These are phyloP conservation scores for Lactarius sp. DNA, from an alignment of 768 basidiomycete genomes.

Conservation along the genomic window DNA sequence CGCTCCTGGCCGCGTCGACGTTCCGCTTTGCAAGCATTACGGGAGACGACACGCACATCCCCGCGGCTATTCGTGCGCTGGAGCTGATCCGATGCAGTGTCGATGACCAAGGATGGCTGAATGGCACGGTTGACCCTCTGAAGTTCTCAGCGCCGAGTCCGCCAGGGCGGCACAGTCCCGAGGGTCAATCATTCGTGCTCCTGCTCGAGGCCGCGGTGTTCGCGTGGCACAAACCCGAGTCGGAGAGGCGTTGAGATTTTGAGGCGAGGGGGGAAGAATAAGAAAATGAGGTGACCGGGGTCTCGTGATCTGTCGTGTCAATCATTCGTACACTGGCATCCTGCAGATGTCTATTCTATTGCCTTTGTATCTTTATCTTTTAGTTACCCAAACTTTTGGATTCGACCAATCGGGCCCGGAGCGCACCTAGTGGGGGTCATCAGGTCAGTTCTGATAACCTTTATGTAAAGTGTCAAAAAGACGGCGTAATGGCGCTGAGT, in stretches of 20 bases:
- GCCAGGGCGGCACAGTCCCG: slow-evolving; percentile 21
- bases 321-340: too few species aligned
- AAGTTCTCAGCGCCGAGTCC: slow-evolving; percentile 10
- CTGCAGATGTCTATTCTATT: too few species aligned
- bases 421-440: too few species aligned
- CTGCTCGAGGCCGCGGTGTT: slow-evolving; percentile 23
- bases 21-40: slow-evolving; percentile 49
- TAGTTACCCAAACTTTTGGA: too few species aligned
- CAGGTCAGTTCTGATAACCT: too few species aligned
- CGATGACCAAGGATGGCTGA: slow-evolving; percentile 30
- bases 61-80: slow-evolving; percentile 40
- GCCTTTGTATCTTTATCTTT: too few species aligned
- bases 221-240: not conserved
- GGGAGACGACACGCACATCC: slow-evolving; percentile 35
- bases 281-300: too few species aligned
- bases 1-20: slow-evolving; percentile 51
- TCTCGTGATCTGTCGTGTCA: too few species aligned
- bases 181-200: slow-evolving; percentile 26
- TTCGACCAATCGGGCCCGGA: too few species aligned
- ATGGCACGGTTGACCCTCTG: slow-evolving; percentile 15
- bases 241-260: not conserved
- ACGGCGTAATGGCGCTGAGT: not conserved
- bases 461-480: too few species aligned
- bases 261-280: too few species aligned
- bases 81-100: slow-evolving; percentile 37